These are phyloP conservation scores for Heliamphora exappendiculata DNA, from an alignment of 148 eudicot species.

Conservation along the genomic window DNA sequence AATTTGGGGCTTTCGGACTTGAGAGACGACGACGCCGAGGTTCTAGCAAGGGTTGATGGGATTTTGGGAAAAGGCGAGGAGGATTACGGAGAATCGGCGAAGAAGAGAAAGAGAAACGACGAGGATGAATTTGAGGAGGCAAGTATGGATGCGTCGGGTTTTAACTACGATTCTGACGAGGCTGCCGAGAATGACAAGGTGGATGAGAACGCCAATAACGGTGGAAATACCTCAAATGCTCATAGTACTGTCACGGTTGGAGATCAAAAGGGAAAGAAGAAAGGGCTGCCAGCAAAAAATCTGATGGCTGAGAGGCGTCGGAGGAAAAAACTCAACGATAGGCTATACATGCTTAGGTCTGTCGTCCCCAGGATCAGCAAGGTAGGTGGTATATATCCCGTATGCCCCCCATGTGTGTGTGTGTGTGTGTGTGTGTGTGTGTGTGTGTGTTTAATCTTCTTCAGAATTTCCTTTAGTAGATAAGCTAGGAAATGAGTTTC, in stretches of 20 bases:
- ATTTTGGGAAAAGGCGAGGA: conserved; percentile 18
- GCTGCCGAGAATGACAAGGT: conserved; percentile 32
- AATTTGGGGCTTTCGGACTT: conserved; percentile 23
- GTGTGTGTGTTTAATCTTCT: not conserved
- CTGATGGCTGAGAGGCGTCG: conserved; percentile 91
- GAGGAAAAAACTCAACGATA: conserved; percentile 88
- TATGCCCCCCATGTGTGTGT: not conserved
- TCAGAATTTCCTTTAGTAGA: not conserved
- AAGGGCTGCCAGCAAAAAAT: conserved; percentile 86
- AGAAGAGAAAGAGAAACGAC: conserved; percentile 38
- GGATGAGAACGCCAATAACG: conserved; percentile 37
- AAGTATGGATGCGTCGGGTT: conserved; percentile 58
- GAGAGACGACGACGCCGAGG: not conserved
- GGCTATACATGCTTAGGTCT: conserved; percentile 82
- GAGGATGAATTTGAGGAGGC: conserved; percentile 46
- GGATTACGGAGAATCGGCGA: conserved; percentile 15
- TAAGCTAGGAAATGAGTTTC: not conserved
- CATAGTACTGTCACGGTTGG: conserved; percentile 43
- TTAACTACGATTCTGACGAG: conserved; percentile 83
- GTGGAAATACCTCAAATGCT: conserved; percentile 48
- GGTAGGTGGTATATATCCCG: no score
- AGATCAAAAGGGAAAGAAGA: conserved; percentile 73
- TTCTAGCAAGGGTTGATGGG: conserved; percentile 6
- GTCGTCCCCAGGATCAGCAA: conserved; percentile 96
- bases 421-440: not conserved